Percentiles rank a stretch among this genome's conserved stretches.
Conservation (phyloP, 306 rosid genomes). For the Spatholobus suberectus region DNA sequence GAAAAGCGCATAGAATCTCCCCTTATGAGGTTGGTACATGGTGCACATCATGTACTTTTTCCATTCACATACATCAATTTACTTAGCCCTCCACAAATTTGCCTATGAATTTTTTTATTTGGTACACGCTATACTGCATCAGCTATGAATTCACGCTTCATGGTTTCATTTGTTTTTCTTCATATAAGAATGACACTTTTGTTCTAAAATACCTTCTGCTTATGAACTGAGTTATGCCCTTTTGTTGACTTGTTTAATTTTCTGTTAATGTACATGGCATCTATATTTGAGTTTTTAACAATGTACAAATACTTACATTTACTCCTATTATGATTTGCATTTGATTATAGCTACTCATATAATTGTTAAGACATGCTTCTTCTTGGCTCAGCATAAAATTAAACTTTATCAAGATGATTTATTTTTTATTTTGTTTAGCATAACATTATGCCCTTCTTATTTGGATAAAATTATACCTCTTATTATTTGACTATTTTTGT, state of each 20-base stretch:
- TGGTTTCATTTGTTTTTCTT: background rate
- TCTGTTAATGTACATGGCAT: background rate
- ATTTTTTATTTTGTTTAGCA: background rate
- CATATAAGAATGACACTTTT: background rate
- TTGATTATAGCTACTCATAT: background rate
- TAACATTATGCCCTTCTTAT: too few relatives aligned
- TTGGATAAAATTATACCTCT: too few relatives aligned
- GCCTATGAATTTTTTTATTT: background rate
- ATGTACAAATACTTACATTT: background rate
- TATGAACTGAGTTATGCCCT: background rate
- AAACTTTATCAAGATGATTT: background rate
- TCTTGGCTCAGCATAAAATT: background rate
- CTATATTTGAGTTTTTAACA: background rate
- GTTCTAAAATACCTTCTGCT: background rate
- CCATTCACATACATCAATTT: background rate
- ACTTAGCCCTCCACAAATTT: background rate
- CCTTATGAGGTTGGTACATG: constrained; percentile 63
- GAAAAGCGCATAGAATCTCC: constrained; percentile 88
- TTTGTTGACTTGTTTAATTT: constrained; percentile 30
- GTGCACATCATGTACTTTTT: background rate
- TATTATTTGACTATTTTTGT: too few relatives aligned
- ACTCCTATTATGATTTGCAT: constrained; percentile 9
- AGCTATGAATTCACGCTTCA: background rate
- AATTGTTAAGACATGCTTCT: background rate
- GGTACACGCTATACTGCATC: background rate